A percentile compares a stretch with the other conserved stretches of the same genome.
Conservation (phyloP, 805 yeast genomes). For the Saturnispora diversa region DNA sequence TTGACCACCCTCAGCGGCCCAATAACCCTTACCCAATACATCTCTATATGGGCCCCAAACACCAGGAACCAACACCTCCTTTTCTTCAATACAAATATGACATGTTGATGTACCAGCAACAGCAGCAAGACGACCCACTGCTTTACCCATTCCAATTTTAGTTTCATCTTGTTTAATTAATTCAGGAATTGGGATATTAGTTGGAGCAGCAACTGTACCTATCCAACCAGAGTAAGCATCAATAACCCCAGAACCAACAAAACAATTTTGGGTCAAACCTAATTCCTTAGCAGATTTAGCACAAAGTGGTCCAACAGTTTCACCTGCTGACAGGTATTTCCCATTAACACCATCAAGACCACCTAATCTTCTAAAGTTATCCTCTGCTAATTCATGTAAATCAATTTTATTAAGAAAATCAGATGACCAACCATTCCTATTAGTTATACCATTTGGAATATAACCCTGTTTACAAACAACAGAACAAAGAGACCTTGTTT, state of each 20-base stretch:
- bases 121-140: conserved; percentile 87
- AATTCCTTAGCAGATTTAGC: conserved; percentile 65
- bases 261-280: conserved; percentile 71
- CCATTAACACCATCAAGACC: conserved; percentile 75
- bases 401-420: conserved; percentile 65
- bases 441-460: conserved; percentile 87
- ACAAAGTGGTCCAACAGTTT: conserved; percentile 68
- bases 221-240: conserved; percentile 99
- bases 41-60: conserved; percentile 99
- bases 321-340: conserved; percentile 78
- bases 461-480: conserved; percentile 94
- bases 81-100: conserved; percentile 78
- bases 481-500: conserved; percentile 82
- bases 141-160: conserved; percentile 42
- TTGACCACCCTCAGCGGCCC: conserved; percentile 99
- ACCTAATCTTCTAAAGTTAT: conserved; percentile 73
- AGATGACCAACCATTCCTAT: conserved; percentile 85
- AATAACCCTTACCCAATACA: conserved; percentile 78
- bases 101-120: conserved; percentile 99
- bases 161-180: conserved; percentile 42
- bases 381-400: conserved; percentile 67
- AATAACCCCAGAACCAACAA: conserved; percentile 92
- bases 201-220: conserved; percentile 92
- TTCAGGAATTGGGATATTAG: conserved; percentile 49
- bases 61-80: conserved; percentile 86